A percentile compares a stretch with the other conserved stretches of the same genome.
Evolutionary conservation across 345 rosid genomes (phyloP).

Genomic region (Arabis alpina): DNA sequence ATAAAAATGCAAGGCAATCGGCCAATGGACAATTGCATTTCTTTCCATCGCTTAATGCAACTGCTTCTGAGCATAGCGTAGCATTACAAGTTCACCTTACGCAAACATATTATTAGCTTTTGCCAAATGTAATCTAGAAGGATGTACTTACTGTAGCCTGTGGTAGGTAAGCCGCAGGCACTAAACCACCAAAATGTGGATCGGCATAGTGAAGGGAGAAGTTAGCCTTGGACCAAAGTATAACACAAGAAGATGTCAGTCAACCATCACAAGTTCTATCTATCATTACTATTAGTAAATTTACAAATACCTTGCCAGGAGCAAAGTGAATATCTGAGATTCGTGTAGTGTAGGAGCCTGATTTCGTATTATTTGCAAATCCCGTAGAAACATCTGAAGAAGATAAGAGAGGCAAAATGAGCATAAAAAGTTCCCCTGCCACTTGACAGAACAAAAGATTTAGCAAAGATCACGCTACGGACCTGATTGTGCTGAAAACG

Average conservation of each 20-base stretch:
- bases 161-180: conserved; percentile 48
- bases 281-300: conserved; percentile 37
- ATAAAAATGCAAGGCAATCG: neutral
- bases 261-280: conserved; percentile 1
- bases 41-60: neutral
- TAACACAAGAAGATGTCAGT: conserved; percentile 31
- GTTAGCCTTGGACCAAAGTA: conserved; percentile 43
- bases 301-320: conserved; percentile 47
- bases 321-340: conserved; percentile 51
- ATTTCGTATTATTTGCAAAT: conserved; percentile 43
- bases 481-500: conserved; percentile 43
- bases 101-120: neutral
- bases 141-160: conserved; percentile 52
- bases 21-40: neutral
- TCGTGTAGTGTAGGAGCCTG: conserved; percentile 41
- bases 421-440: neutral
- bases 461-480: neutral
- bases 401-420: neutral
- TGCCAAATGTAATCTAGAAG: conserved; percentile 2
- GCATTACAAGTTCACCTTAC: neutral
- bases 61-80: conserved; percentile 1
- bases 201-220: conserved; percentile 50
- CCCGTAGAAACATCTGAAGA: conserved; percentile 31
- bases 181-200: conserved; percentile 50
- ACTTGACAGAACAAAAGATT: neutral